These are phyloP conservation scores for Amborella trichopoda DNA, from an alignment of 164 flowering plant genomes.

Conservation along the genomic window DNA sequence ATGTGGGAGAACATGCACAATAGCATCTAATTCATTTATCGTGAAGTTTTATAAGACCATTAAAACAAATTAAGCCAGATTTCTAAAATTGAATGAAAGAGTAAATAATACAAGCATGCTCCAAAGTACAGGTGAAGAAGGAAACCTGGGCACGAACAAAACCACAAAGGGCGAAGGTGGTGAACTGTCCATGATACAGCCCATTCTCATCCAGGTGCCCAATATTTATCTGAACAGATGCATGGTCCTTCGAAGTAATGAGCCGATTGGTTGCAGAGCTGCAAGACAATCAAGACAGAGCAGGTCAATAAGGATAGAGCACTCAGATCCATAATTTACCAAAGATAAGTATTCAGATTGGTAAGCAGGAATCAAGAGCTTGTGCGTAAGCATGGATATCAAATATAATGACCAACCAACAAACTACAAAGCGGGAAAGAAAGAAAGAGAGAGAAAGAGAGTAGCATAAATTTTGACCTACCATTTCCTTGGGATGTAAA, in stretches of 20 bases:
- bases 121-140: constrained; percentile 1
- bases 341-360: no score
- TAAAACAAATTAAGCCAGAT: background rate
- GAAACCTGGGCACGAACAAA: constrained; percentile 70
- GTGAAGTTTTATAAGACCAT: background rate
- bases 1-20: background rate
- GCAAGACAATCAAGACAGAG: constrained; percentile 2
- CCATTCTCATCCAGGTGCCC: constrained; percentile 72
- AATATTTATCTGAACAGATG: constrained; percentile 63
- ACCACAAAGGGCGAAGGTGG: constrained; percentile 70
- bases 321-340: background rate
- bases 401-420: no score
- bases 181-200: constrained; percentile 40
- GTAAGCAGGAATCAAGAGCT: no score
- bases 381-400: no score
- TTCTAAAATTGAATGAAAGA: background rate
- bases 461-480: constrained; percentile 1
- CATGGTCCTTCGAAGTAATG: constrained; percentile 81
- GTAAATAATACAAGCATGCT: background rate
- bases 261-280: constrained; percentile 81
- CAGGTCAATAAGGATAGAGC: background rate
- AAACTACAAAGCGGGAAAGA: constrained; percentile 1
- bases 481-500: constrained; percentile 60
- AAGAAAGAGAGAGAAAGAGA: background rate
- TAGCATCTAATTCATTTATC: background rate